A percentile compares a stretch with the other conserved stretches of the same genome.
These are phyloP conservation scores for Pythium guiyangense DNA, from an alignment of 352 stramenopile genomes.

Conservation along the genomic window DNA sequence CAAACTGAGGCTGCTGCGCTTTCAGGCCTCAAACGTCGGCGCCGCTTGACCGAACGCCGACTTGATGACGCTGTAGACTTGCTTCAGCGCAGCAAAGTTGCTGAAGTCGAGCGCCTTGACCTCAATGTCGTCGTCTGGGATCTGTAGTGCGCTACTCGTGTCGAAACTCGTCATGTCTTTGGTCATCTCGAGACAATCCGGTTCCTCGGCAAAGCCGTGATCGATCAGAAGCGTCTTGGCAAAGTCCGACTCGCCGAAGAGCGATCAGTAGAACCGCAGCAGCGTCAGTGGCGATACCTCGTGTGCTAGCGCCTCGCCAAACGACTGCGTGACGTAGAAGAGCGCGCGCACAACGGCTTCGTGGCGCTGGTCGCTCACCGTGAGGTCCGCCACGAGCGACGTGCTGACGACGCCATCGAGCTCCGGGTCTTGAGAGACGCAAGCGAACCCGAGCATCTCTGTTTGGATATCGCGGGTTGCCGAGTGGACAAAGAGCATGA, in stretches of 20 bases:
- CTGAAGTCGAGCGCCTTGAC: constrained; percentile 4
- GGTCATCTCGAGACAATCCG: constrained; percentile 2
- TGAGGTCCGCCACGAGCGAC: not conserved
- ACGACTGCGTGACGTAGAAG: not conserved
- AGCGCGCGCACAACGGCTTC: not conserved
- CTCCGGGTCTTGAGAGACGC: not conserved
- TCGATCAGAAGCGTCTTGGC: not conserved
- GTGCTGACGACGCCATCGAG: not conserved
- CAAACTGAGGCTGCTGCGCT: constrained; percentile 14
- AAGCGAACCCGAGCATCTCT: not conserved
- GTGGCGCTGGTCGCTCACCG: not conserved
- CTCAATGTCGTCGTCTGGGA: constrained; percentile 3
- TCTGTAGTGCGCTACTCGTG: not conserved
- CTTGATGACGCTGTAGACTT: constrained; percentile 13
- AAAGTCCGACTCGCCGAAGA: constrained; percentile 1
- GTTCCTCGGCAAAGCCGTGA: not conserved
- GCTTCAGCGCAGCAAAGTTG: not conserved
- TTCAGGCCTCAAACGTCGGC: constrained; percentile 13
- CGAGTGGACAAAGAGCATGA: not conserved
- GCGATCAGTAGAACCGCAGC: not conserved
- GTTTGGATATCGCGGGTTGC: not conserved
- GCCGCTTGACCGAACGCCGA: constrained; percentile 9
- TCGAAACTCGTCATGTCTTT: not conserved
- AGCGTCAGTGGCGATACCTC: no score
- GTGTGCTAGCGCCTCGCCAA: not conserved